These are phyloP conservation scores for Eleusine indica DNA, from an alignment of 176 grass and related monocot genomes.

Conservation along the genomic window DNA sequence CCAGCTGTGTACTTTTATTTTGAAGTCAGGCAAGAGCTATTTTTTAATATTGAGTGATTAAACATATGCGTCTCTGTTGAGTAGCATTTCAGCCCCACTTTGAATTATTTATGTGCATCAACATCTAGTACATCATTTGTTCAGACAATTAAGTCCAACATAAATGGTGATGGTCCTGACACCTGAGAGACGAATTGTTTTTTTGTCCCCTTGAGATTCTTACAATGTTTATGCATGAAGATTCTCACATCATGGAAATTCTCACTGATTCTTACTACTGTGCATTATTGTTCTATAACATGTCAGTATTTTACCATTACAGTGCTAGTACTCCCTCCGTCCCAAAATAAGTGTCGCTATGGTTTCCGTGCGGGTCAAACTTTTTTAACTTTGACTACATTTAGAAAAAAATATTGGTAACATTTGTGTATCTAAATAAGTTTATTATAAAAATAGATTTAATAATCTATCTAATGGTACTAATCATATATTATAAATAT, in stretches of 20 bases:
- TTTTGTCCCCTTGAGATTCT: constrained; percentile 16
- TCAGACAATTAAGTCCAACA: constrained; percentile 4
- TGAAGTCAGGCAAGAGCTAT: constrained; percentile 22
- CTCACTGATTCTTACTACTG: background rate
- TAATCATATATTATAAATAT: no score
- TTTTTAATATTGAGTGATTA: constrained; percentile 33
- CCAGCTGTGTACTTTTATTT: constrained; percentile 39
- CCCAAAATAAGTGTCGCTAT: no score
- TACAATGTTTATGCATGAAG: constrained; percentile 2
- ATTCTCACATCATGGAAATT: background rate
- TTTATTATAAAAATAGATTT: no score
- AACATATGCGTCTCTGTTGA: constrained; percentile 15
- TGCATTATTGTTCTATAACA: background rate
- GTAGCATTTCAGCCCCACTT: constrained; percentile 26
- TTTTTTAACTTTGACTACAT: no score
- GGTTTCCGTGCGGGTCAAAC: no score
- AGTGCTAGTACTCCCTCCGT: background rate
- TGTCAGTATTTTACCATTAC: constrained; percentile 1
- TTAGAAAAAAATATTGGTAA: no score
- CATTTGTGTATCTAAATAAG: no score
- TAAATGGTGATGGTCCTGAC: constrained; percentile 4
- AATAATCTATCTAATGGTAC: no score
- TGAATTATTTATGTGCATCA: constrained; percentile 16
- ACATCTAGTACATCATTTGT: constrained; percentile 5
- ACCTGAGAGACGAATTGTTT: constrained; percentile 1